phyloP scores from a whole-genome alignment of 352 stramenopile species.

The Phytopythium litorale region DNA sequence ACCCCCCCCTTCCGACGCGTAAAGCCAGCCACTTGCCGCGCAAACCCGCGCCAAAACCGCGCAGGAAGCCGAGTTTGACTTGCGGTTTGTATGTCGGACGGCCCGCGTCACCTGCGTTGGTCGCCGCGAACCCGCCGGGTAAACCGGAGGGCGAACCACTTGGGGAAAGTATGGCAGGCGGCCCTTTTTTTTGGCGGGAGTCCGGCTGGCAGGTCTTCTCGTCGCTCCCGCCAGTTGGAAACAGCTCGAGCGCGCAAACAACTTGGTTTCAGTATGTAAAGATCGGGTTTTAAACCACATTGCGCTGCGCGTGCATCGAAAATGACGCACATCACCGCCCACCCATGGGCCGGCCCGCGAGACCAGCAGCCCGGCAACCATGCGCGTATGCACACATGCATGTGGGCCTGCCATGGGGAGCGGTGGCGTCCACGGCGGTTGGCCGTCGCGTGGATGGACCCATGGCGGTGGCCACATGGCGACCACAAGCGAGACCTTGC shows the following conservation, averaged over 20 bases:
- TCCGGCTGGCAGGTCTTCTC: background rate
- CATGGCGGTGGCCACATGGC: no score
- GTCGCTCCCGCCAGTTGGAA: background rate
- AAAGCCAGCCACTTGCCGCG: background rate
- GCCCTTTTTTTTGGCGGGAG: slow-evolving; percentile 3
- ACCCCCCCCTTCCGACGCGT: background rate
- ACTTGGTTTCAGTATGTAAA: background rate
- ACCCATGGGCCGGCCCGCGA: background rate
- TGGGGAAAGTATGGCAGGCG: background rate
- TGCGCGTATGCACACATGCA: no score
- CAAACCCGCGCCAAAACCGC: background rate
- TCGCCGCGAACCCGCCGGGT: background rate
- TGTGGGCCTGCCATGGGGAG: no score
- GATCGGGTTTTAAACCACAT: background rate
- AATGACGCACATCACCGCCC: background rate
- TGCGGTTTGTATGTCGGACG: background rate
- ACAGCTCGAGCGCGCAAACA: background rate
- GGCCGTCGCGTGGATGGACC: no score
- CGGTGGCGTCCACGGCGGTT: no score
- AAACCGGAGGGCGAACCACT: background rate
- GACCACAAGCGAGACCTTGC: no score
- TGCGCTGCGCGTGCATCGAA: background rate
- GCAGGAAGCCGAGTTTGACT: background rate
- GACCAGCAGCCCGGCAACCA: background rate
- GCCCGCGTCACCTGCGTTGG: background rate